Percentiles rank a stretch among this genome's conserved stretches.
These are phyloP conservation scores for Nakazawaea anatomiae DNA, from an alignment of 805 yeast species.

Conservation along the genomic window DNA sequence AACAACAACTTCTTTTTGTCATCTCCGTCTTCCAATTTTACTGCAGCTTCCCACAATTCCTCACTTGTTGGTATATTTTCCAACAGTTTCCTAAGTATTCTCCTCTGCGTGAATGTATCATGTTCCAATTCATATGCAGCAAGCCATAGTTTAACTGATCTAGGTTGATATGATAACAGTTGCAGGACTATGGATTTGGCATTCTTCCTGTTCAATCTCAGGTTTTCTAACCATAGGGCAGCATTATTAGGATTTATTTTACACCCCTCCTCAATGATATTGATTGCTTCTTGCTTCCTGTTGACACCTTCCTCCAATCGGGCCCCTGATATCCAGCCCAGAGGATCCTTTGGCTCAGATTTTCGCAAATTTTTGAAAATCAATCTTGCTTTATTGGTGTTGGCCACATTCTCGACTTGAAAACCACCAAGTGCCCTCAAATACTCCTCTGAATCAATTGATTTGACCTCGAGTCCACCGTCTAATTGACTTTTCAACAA, in stretches of 20 bases:
- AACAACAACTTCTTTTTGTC: conserved; percentile 48
- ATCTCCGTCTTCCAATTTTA: conserved; percentile 49
- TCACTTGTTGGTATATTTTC: conserved; percentile 54
- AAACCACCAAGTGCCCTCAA: conserved; percentile 21
- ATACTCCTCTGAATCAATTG: conserved; percentile 35
- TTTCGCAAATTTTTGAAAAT: conserved; percentile 64
- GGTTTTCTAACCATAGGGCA: conserved; percentile 77
- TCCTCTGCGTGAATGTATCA: conserved; percentile 44
- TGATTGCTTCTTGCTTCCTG: conserved; percentile 50
- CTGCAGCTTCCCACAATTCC: conserved; percentile 63
- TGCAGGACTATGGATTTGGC: conserved; percentile 57
- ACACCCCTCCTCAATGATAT: conserved; percentile 71
- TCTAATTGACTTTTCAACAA: conserved; percentile 53
- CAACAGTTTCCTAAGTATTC: conserved; percentile 65
- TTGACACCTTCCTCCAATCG: conserved; percentile 64
- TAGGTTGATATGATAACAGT: conserved; percentile 53
- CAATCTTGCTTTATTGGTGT: conserved; percentile 50
- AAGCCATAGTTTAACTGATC: conserved; percentile 64
- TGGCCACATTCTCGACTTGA: conserved; percentile 35
- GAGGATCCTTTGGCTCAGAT: conserved; percentile 66
- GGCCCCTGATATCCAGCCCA: conserved; percentile 86
- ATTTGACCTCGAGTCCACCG: conserved; percentile 26
- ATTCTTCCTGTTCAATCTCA: conserved; percentile 49
- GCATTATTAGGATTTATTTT: conserved; percentile 57
- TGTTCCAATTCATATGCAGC: conserved; percentile 63